Conservation (phyloP, 2,329 filamentous ascomycete species). For the Juglanconis sp. region DNA sequence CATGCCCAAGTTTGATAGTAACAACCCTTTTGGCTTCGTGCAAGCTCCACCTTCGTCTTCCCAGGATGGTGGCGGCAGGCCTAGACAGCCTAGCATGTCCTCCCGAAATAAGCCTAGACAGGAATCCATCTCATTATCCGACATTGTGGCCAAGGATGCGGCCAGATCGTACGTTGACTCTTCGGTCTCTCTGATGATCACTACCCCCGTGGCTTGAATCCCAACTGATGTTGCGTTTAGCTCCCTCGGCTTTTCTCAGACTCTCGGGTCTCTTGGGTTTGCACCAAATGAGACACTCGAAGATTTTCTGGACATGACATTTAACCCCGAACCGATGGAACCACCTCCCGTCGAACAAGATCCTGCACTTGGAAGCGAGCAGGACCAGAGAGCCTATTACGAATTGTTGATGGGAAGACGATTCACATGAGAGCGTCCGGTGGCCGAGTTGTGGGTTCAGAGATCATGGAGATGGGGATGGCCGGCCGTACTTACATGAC, state of each 20-base stretch:
- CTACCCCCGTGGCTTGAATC: background rate
- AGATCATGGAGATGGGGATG: background rate
- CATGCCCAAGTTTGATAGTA: constrained; percentile 5
- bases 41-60: constrained; percentile 20
- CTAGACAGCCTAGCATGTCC: constrained; percentile 13
- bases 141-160: constrained; percentile 34
- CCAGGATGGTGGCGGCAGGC: constrained; percentile 17
- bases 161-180: constrained; percentile 29
- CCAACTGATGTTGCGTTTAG: constrained; percentile 21
- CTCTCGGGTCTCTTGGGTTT: constrained; percentile 34
- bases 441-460: background rate
- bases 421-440: constrained; percentile 12
- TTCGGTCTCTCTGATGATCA: background rate
- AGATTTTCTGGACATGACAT: constrained; percentile 35
- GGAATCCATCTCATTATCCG: constrained; percentile 29
- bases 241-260: constrained; percentile 31
- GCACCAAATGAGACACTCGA: constrained; percentile 34
- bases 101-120: constrained; percentile 9
- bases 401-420: constrained; percentile 34
- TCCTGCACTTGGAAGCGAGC: constrained; percentile 23
- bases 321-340: constrained; percentile 31
- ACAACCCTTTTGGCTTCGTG: constrained; percentile 14
- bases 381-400: constrained; percentile 36
- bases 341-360: constrained; percentile 19
- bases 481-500: background rate